phyloP scores from a whole-genome alignment of 257 asterid genomes.

The Perilla frutescens region DNA sequence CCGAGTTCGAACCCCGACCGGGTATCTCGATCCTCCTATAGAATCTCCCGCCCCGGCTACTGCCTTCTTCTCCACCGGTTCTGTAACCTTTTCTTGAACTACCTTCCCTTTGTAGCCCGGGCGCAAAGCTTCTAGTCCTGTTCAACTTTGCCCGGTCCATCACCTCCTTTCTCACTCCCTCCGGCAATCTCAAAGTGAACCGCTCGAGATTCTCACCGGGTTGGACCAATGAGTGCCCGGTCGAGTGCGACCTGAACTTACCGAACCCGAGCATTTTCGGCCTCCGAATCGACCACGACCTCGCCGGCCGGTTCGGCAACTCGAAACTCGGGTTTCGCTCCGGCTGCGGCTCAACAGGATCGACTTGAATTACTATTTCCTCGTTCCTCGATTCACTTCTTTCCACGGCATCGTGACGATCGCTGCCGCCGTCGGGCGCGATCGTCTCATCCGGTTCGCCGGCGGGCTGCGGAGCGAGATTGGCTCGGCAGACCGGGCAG shows the following conservation, averaged over 20 bases:
- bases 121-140: conserved; percentile 56
- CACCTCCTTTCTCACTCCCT: conserved; percentile 72
- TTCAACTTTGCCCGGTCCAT: conserved; percentile 66
- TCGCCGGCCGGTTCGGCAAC: conserved; percentile 39
- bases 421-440: background rate
- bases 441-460: conserved; percentile 32
- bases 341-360: conserved; percentile 31
- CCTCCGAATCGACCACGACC: conserved; percentile 55
- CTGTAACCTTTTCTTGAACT: conserved; percentile 58
- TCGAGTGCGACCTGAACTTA: conserved; percentile 84
- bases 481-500: conserved; percentile 92
- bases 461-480: conserved; percentile 50
- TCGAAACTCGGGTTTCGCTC: conserved; percentile 47
- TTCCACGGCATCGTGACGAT: background rate
- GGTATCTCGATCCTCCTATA: conserved; percentile 47
- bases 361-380: conserved; percentile 55
- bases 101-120: conserved; percentile 44
- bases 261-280: conserved; percentile 53
- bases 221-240: conserved; percentile 82
- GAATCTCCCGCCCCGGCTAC: conserved; percentile 54
- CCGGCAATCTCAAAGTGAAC: conserved; percentile 77
- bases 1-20: conserved; percentile 56
- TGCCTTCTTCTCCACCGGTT: conserved; percentile 60
- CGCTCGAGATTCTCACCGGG: conserved; percentile 79
- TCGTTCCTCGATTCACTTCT: conserved; percentile 33